These are phyloP conservation scores for Leccinellum rugosiceps DNA, from an alignment of 768 basidiomycete genomes.

Conservation along the genomic window DNA sequence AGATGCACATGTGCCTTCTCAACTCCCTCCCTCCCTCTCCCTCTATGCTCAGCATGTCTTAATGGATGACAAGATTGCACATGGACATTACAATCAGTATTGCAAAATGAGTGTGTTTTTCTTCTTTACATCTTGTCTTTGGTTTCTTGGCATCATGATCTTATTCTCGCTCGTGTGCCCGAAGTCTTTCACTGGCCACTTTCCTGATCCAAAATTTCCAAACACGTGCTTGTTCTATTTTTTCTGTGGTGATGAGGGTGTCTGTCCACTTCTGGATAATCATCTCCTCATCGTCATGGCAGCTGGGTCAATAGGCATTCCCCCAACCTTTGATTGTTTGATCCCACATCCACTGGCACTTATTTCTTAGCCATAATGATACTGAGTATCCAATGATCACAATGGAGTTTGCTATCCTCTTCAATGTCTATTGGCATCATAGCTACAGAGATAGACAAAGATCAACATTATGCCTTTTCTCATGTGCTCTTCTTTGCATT, in stretches of 20 bases:
- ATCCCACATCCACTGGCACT: slow-evolving; percentile 4
- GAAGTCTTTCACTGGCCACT: background rate
- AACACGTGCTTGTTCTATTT: slow-evolving; percentile 9
- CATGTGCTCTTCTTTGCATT: background rate
- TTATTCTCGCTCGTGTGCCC: slow-evolving; percentile 4
- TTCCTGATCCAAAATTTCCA: slow-evolving; percentile 7
- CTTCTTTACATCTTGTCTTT: background rate
- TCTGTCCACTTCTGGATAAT: slow-evolving; percentile 3
- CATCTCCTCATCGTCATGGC: background rate
- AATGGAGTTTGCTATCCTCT: background rate
- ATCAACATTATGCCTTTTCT: background rate
- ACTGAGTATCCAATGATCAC: background rate
- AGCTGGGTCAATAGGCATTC: background rate
- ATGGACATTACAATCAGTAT: slow-evolving; percentile 95
- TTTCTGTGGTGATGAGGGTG: background rate
- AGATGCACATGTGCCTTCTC: too few relatives aligned
- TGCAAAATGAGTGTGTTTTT: slow-evolving; percentile 87
- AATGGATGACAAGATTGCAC: slow-evolving; percentile 85
- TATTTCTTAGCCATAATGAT: background rate
- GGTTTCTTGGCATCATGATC: background rate
- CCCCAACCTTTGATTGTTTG: background rate
- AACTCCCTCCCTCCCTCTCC: too few relatives aligned
- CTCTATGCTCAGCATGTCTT: slow-evolving; percentile 47
- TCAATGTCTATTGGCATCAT: background rate
- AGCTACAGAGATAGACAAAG: background rate